Evolutionary conservation across 352 stramenopile species (phyloP).

Genomic region (Aphanomyces euteiches): DNA sequence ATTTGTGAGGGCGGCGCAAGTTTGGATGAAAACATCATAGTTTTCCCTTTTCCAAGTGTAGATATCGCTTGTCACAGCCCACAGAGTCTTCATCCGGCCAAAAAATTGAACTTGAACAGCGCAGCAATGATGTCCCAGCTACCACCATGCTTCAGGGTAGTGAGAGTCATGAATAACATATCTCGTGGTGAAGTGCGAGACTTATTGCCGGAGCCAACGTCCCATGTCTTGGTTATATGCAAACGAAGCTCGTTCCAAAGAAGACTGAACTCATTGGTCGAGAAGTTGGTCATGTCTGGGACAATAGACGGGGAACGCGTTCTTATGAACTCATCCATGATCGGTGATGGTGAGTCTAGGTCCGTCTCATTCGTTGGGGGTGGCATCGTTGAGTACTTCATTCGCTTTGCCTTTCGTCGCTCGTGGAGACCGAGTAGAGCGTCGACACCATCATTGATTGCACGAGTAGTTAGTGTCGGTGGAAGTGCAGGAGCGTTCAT

Average conservation of each 20-base stretch:
- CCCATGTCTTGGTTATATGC: background rate
- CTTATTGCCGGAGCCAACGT: background rate
- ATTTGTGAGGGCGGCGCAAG: constrained; percentile 24
- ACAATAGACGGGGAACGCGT: background rate
- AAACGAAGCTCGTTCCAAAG: background rate
- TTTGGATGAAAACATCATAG: background rate
- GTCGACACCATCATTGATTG: background rate
- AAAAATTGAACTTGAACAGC: constrained; percentile 14
- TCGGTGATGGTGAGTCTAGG: constrained; percentile 24
- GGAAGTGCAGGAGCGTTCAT: too few species aligned
- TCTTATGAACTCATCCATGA: background rate
- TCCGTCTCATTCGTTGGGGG: background rate
- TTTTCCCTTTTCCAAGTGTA: constrained; percentile 11
- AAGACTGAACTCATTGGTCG: background rate
- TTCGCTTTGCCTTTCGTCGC: background rate
- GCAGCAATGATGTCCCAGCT: constrained; percentile 2
- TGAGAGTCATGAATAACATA: background rate
- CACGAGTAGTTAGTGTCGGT: background rate
- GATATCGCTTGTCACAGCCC: constrained; percentile 6
- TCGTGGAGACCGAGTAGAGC: background rate
- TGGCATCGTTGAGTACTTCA: background rate
- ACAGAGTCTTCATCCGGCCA: constrained; percentile 11
- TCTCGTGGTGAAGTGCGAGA: background rate
- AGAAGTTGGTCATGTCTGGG: background rate
- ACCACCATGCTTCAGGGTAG: background rate